Base-by-base conservation (phyloP, 306 rosid species). In the Lathyrus aphaca region DNA sequence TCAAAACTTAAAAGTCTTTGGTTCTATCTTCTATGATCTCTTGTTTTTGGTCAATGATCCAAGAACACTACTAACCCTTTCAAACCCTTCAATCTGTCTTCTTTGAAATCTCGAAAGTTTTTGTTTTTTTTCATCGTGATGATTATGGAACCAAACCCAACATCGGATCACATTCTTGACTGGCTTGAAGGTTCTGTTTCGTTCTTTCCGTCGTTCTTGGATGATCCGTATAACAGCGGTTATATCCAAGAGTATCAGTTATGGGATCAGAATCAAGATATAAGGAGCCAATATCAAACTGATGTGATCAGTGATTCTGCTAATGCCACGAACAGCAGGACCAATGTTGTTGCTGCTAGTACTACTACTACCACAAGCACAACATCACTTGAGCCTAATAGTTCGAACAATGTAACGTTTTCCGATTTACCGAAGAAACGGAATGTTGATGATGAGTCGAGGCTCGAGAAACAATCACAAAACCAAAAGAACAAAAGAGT, bases 161-260 rank as follows among this genome's bases (percentile, higher is more conserved):
- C 80, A 30, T 58, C 88, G 42, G 98, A 90, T 81, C 93, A 89
- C 49, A 77, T 82, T 78, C 66, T 88, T 61, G 96, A 90, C 50
- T 93, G 96, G 96, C 80, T 89, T 29, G 91, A 85, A 77, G 95
- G 85, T 25, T 86, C 94, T 45, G 84, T 81, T 63, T 77, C 97
- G 32, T 86, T 77, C 78, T 84, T 86, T 40, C 87, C 96, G 29
- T 79, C 96, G 19, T 93, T 85, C 78, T 79, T 88, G 54, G 91
- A 92, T 50, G 87, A 92, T 64, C 83, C 92, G 0, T 86, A 83
- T 60, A 69, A 70, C 72, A 64, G 62, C 3, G 71, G 51, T 63
- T 77, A 79, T 29, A 85, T 87, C 19, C 80, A 83, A 25, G 85
- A 82, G 64, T 83, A 75, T 61, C 83, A 66, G 0, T 77, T 87